Evolutionary conservation across 2,329 filamentous ascomycete species (phyloP), one percentile per base, ranked within the genome.

Genomic region (Neophaeococcomyces aloes): DNA sequence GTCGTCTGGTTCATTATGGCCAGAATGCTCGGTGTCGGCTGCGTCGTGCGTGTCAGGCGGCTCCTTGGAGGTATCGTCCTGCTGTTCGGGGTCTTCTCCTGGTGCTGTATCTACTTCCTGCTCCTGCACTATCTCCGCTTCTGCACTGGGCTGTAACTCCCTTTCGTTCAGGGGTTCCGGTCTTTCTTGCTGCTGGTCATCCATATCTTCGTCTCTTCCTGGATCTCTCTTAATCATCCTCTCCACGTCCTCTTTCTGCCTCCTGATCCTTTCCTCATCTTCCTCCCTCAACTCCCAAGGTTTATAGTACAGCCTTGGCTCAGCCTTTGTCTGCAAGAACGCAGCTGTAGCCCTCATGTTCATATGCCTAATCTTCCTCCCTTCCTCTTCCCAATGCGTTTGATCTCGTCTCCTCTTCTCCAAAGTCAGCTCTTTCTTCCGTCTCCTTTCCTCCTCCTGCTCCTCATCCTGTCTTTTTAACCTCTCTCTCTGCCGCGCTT

Each of bases 241-340:
- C 59, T 86, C 74, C 13, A 75, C 76, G 41, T 81, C 75, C 36
- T 72, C 69, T 21, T 86, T 70, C 61, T 94, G 88, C 3, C 73
- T 67, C 35, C 79, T 73, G 58, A 95, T 84, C 8, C 63, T 69
- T 4, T 78, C 74, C 61, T 88, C 77, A 60, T 95, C 82, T 34
- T 76, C 71, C 4, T 68, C 61, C 25, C 76, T 78, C 44, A 84
- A 70, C 54, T 86, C 79, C 81, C 83, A 93, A 1, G 89, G 89
- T 35, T 81, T 79, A 62, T 91, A 95, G 61, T 83, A 89, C 86
- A 95, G 68, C 51, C 67, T 74, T 2, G 89, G 89, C 54, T 80
- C 70, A 30, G 79, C 67, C 53, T 68, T 78, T 3, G 89, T 95
- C 51, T 72, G 71, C 38, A 95, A 65, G 56, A 81, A 89, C 43